Conservation (phyloP, 495 filamentous ascomycete genomes). For the Podospora anserina region DNA sequence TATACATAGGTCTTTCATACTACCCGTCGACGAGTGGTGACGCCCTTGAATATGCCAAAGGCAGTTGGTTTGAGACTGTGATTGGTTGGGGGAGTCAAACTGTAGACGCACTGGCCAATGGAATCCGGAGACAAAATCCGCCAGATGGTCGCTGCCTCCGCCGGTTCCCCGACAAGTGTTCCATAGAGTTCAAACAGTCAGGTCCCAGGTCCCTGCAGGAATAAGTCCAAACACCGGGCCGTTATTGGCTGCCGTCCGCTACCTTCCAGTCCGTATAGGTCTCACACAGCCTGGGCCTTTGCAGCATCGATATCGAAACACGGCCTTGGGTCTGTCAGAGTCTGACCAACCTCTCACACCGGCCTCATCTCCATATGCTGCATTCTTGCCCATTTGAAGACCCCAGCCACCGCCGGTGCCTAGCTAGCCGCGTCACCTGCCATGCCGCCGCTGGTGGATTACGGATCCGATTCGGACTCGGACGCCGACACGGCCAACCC, state of each 20-base stretch:
- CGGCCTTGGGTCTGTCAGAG: neutral
- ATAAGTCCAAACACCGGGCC: neutral
- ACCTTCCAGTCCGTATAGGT: neutral
- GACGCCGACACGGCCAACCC: conserved; percentile 4
- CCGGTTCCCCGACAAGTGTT: conserved; percentile 6
- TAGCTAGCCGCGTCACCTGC: neutral
- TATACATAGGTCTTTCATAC: neutral
- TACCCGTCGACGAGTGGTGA: neutral
- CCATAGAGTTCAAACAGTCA: neutral
- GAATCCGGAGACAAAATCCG: neutral
- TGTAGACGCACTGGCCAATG: neutral
- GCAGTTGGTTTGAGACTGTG: neutral
- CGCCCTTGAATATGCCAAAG: neutral
- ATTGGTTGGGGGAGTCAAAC: neutral
- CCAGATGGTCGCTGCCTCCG: conserved; percentile 1
- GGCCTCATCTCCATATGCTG: neutral
- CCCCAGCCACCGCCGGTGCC: neutral
- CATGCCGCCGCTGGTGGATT: conserved; percentile 61
- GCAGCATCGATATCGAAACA: conserved; percentile 2
- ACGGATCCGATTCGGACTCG: conserved; percentile 57
- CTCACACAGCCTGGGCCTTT: neutral
- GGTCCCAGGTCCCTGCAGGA: conserved; percentile 2
- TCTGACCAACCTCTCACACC: neutral
- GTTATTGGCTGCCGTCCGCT: neutral
- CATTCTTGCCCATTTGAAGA: neutral